phyloP scores from a whole-genome alignment of 108 stramenopile species.

The Cylindrotheca closterium region DNA sequence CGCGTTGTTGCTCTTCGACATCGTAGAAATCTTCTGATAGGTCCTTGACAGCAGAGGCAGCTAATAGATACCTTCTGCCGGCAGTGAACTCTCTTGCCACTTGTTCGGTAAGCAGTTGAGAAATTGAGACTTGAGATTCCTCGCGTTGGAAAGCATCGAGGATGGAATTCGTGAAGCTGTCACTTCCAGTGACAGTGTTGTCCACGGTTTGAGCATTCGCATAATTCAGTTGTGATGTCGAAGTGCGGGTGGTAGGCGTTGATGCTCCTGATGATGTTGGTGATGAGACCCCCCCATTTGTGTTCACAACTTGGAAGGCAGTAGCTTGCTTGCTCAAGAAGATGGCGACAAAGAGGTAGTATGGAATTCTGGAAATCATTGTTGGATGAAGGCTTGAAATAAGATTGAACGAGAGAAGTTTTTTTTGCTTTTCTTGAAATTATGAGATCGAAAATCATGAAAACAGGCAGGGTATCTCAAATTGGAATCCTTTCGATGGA shows the following conservation, averaged over 20 bases:
- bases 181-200: background rate
- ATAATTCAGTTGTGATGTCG: background rate
- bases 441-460: background rate
- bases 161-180: background rate
- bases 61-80: background rate
- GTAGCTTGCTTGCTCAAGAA: background rate
- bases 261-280: background rate
- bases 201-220: background rate
- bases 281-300: no score
- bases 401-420: background rate
- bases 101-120: background rate
- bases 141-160: background rate
- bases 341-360: background rate
- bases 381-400: background rate
- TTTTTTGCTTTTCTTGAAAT: background rate
- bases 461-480: no score
- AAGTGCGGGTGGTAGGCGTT: background rate
- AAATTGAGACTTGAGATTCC: background rate
- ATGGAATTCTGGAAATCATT: background rate
- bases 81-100: background rate
- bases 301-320: no score
- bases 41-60: background rate
- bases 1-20: background rate
- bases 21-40: background rate
- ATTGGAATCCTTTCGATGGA: no score